Conservation (phyloP, 140 eudicot genomes). For the Oenanthe javanica region DNA sequence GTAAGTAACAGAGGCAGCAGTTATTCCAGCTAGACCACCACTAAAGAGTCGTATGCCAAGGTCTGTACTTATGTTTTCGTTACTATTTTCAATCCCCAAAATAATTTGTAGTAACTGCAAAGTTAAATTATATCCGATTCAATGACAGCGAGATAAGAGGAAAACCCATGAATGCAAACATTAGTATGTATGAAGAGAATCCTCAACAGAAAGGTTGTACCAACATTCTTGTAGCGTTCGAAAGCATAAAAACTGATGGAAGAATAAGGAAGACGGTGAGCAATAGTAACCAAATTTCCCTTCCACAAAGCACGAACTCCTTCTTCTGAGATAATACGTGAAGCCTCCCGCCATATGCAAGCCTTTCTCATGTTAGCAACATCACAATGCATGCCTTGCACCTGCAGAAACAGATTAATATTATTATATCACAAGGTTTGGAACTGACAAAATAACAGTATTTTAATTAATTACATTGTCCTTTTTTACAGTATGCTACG, state of each 20-base stretch:
- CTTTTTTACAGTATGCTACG: not conserved
- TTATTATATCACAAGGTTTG: not conserved
- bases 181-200: not conserved
- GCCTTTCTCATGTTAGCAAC: constrained; percentile 63
- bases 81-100: constrained; percentile 41
- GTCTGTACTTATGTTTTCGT: constrained; percentile 52
- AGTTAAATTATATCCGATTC: constrained; percentile 8
- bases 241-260: constrained; percentile 84
- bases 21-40: constrained; percentile 88
- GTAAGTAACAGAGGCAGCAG: constrained; percentile 84
- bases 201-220: constrained; percentile 44
- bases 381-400: constrained; percentile 95
- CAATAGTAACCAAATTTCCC: constrained; percentile 82
- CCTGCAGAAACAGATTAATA: constrained; percentile 25
- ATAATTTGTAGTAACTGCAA: constrained; percentile 49
- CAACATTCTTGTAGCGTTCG: constrained; percentile 90
- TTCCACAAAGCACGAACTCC: constrained; percentile 91
- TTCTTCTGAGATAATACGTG: constrained; percentile 63
- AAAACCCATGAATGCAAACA: not conserved
- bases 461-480: not conserved
- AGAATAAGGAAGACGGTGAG: constrained; percentile 86
- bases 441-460: not conserved
- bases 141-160: constrained; percentile 11
- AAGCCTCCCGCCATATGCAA: constrained; percentile 74
- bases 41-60: constrained; percentile 69